These are phyloP conservation scores for Penicillium parvum DNA, from an alignment of 495 filamentous ascomycete species.

Conservation along the genomic window DNA sequence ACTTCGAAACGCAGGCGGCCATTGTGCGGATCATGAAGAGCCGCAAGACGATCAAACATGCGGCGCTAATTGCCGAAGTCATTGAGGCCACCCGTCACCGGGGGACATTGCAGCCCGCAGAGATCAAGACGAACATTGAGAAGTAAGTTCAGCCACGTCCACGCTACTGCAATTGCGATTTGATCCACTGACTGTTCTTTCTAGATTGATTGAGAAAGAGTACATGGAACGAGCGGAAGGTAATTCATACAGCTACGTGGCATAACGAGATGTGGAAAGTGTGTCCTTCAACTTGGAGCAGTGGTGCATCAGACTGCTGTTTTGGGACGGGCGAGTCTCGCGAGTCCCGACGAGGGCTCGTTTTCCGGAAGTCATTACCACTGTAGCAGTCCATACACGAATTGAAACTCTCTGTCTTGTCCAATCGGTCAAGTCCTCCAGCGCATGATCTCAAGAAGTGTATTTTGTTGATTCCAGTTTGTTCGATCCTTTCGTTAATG, in stretches of 20 bases:
- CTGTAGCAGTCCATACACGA: no score
- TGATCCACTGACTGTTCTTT: constrained; percentile 5
- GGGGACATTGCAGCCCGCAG: constrained; percentile 73
- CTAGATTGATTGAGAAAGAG: constrained; percentile 88
- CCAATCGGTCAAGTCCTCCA: no score
- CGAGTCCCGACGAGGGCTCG: no score
- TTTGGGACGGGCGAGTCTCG: no score
- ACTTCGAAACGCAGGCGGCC: constrained; percentile 95
- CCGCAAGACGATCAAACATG: constrained; percentile 77
- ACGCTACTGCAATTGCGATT: neutral
- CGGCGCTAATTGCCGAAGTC: constrained; percentile 77
- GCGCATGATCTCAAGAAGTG: no score
- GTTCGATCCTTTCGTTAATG: no score
- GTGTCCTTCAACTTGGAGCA: no score
- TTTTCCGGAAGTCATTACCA: no score
- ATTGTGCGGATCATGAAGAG: constrained; percentile 98
- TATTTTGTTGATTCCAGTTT: no score
- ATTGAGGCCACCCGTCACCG: constrained; percentile 83
- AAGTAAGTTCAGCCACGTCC: constrained; percentile 67
- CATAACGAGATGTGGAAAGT: constrained; percentile 53
- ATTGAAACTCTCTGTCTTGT: no score
- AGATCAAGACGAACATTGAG: constrained; percentile 96
- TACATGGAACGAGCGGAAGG: constrained; percentile 82
- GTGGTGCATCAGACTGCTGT: no score
- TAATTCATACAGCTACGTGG: constrained; percentile 77